A percentile compares a stretch with the other conserved stretches of the same genome.
phyloP scores from a whole-genome alignment of 495 filamentous ascomycete species.

The Xylona heveae region DNA sequence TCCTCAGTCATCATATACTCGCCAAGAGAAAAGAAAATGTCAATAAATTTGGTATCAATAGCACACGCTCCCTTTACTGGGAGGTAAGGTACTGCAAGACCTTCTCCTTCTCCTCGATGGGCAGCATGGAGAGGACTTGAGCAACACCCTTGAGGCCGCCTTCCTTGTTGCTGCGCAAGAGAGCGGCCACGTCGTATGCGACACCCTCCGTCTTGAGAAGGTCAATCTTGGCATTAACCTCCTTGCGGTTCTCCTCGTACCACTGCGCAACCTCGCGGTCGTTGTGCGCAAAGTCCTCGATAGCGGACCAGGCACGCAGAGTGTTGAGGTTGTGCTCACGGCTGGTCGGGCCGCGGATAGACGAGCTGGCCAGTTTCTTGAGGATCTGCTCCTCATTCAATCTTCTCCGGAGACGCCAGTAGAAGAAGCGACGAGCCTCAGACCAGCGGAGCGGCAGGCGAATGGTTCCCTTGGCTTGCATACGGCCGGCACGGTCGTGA shows the following conservation, averaged over 20 bases:
- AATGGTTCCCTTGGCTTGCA: slow-evolving; percentile 93
- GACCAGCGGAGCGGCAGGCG: slow-evolving; percentile 66
- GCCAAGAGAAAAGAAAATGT: too few relatives aligned
- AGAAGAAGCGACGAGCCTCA: slow-evolving; percentile 93
- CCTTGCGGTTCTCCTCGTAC: slow-evolving; percentile 91
- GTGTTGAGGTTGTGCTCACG: slow-evolving; percentile 42
- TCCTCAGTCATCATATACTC: too few relatives aligned
- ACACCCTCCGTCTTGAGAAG: slow-evolving; percentile 54
- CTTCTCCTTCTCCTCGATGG: slow-evolving; percentile 70
- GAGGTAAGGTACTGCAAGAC: slow-evolving; percentile 46
- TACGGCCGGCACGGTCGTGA: slow-evolving; percentile 90
- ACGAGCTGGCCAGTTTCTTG: slow-evolving; percentile 53
- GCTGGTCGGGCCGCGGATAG: slow-evolving; percentile 18
- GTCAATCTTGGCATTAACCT: slow-evolving; percentile 59
- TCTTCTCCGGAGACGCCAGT: slow-evolving; percentile 95
- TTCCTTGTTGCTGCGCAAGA: slow-evolving; percentile 54
- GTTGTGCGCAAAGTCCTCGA: slow-evolving; percentile 47
- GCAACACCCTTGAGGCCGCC: slow-evolving; percentile 73
- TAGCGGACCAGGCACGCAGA: slow-evolving; percentile 56
- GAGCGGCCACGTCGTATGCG: slow-evolving; percentile 51
- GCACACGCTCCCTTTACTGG: not conserved
- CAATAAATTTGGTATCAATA: too few relatives aligned
- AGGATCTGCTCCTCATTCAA: slow-evolving; percentile 92
- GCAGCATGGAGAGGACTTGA: slow-evolving; percentile 65
- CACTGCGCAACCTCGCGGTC: slow-evolving; percentile 77